phyloP scores from a whole-genome alignment of 257 asterid genomes.

The Przewalskia tangutica region DNA sequence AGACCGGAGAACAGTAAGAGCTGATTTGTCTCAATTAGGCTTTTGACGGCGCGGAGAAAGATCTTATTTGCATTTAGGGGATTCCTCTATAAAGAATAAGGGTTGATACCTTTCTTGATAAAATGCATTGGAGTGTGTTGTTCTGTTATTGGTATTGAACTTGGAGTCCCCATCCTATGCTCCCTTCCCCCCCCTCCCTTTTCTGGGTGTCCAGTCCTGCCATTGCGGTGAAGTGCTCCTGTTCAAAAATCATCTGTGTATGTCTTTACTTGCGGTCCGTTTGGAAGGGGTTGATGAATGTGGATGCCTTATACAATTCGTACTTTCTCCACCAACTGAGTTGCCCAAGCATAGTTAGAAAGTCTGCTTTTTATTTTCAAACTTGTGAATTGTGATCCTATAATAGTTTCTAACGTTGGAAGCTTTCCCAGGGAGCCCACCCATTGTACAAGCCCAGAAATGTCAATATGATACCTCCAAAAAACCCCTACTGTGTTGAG shows the following conservation, averaged over 20 bases:
- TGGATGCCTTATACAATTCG: neutral
- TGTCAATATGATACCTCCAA: constrained; percentile 30
- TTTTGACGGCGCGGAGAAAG: too few relatives aligned
- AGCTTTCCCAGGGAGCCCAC: constrained; percentile 57
- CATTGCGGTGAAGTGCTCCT: neutral
- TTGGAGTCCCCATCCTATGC: neutral
- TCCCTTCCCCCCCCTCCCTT: neutral
- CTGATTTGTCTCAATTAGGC: too few relatives aligned
- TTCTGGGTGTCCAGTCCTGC: neutral
- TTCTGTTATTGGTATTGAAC: neutral
- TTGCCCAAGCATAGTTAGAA: neutral
- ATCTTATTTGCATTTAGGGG: too few relatives aligned
- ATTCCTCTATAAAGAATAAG: too few relatives aligned
- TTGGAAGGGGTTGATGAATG: neutral
- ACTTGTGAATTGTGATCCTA: neutral
- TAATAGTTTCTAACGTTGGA: neutral
- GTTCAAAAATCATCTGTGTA: neutral
- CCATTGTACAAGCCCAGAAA: constrained; percentile 57
- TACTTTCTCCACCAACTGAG: neutral
- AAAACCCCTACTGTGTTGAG: constrained; percentile 52
- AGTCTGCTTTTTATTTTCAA: neutral
- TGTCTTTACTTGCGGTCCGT: neutral
- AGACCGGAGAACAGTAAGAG: too few relatives aligned
- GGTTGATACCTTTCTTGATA: too few relatives aligned
- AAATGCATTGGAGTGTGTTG: neutral